A percentile compares a stretch with the other conserved stretches of the same genome.
Conservation (phyloP, 2,329 filamentous ascomycete species). For the Cladophialophora carrionii region DNA sequence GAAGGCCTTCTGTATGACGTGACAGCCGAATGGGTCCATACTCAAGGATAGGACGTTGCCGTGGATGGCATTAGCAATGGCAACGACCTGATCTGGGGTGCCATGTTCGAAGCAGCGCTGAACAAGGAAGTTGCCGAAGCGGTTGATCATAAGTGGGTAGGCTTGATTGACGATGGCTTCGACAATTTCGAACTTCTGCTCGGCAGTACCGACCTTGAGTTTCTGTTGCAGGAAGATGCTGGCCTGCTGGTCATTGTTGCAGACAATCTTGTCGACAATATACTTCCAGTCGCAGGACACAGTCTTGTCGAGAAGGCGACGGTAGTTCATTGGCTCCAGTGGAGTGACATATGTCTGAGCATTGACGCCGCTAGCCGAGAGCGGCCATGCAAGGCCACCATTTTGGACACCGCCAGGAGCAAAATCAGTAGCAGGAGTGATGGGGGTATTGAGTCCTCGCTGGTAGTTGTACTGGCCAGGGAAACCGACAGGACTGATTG, state of each 20-base stretch:
- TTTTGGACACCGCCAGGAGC: constrained; percentile 22
- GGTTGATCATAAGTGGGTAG: constrained; percentile 95
- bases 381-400: constrained; percentile 39
- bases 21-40: constrained; percentile 98
- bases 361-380: constrained; percentile 53
- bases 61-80: constrained; percentile 91
- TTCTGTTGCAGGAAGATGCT: constrained; percentile 99
- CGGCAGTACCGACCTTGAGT: constrained; percentile 90
- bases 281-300: constrained; percentile 99
- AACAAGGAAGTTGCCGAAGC: constrained; percentile 97
- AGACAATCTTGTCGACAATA: constrained; percentile 99
- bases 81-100: constrained; percentile 88
- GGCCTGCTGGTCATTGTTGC: constrained; percentile 98
- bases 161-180: constrained; percentile 94
- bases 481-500: constrained; percentile 31
- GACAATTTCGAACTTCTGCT: constrained; percentile 97
- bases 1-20: constrained; percentile 98
- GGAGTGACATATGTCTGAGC: constrained; percentile 80
- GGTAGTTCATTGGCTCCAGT: constrained; percentile 93
- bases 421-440: constrained; percentile 33
- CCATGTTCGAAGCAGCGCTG: constrained; percentile 99
- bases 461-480: constrained; percentile 31
- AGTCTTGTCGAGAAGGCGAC: constrained; percentile 89
- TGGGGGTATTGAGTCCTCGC: constrained; percentile 35
- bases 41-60: constrained; percentile 92